Base-by-base conservation (phyloP, 2,329 filamentous ascomycete genomes). In the Setomelanomma holmii region DNA sequence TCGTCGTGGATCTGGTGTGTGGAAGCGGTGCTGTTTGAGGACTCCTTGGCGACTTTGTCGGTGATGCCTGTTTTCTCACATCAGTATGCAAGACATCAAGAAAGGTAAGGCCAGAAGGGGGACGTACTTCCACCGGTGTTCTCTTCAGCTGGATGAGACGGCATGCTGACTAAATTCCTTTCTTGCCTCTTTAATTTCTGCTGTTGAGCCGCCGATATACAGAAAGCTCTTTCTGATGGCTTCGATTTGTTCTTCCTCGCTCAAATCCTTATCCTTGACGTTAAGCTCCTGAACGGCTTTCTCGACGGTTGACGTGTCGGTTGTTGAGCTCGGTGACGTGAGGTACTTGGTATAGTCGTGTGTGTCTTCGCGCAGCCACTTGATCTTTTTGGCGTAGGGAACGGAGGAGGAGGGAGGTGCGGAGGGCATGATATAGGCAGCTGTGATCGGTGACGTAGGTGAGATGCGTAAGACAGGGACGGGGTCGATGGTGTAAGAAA, bases 1-100 rank as follows among this genome's bases (percentile, higher is more conserved):
- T 66, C 64, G 16, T 75, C 53, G 59, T 78, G 77, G 16, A 70
- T 51, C 23, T 52, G 35, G 53, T 76, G 72, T 24, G 64, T 44
- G 1, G 73, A 76, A 10, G 76, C 76, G 51, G 58, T 78, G 19
- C 73, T 76, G 66, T 77, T 71, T 20, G 58, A 64, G 10, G 75
- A 78, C 40, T 78, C 76, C 63, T 79, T 79, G 47, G 76, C 76
- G 40, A 79, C 69, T 59, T 76, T 61, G 64, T 79, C 77, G 67
- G 75, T 77, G 61, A 79, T 70, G 74, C 68, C 76, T 79, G 40
- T 14, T 7, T 1, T 4, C 8, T 4, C n/a, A 4, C 44, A 27
- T 21, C 24, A 27, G 44, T 56, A 35, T 56, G 45, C 30, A 42
- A 2, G 8, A 16, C 10, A 2, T n/a, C 5, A 8, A 7, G 27